A percentile compares a stretch with the other conserved stretches of the same genome.
phyloP scores from a whole-genome alignment of 192 early-diverging fungal species.

The Rhizophagus clarus region DNA sequence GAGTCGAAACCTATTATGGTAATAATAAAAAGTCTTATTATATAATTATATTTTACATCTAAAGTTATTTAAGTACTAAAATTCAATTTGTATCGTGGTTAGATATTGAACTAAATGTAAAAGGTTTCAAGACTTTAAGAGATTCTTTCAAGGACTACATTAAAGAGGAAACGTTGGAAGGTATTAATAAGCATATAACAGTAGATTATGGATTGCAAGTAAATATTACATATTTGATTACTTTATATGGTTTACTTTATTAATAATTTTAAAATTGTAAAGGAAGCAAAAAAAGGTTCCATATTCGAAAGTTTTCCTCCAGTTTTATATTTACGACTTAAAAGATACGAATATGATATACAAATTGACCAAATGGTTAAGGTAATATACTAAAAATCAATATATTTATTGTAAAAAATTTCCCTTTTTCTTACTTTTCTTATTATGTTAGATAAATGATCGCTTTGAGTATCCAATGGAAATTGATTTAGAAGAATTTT shows the following conservation, averaged over 20 bases:
- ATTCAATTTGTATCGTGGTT: conserved; percentile 18
- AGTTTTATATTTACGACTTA: conserved; percentile 94
- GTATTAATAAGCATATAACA: conserved; percentile 94
- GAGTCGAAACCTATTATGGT: conserved; percentile 94
- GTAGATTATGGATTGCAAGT: conserved; percentile 89
- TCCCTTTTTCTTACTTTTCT: no score
- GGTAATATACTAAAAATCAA: no score
- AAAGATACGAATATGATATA: conserved; percentile 99
- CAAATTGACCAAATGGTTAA: conserved; percentile 89
- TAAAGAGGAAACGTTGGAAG: conserved; percentile 89
- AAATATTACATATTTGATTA: not conserved
- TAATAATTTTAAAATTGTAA: not conserved
- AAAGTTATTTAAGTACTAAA: not conserved
- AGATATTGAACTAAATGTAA: conserved; percentile 98
- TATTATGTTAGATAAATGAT: no score
- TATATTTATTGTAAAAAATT: no score
- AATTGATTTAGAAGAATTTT: conserved; percentile 85
- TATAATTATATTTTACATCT: not conserved
- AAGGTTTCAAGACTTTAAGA: conserved; percentile 81
- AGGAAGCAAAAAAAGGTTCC: conserved; percentile 93
- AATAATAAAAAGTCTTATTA: conserved; percentile 1
- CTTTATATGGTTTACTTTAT: no score
- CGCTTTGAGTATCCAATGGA: conserved; percentile 90
- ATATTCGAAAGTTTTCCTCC: conserved; percentile 92
- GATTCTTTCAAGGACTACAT: conserved; percentile 94